These are phyloP conservation scores for Mycena venus DNA, from an alignment of 768 basidiomycete species.

Conservation along the genomic window DNA sequence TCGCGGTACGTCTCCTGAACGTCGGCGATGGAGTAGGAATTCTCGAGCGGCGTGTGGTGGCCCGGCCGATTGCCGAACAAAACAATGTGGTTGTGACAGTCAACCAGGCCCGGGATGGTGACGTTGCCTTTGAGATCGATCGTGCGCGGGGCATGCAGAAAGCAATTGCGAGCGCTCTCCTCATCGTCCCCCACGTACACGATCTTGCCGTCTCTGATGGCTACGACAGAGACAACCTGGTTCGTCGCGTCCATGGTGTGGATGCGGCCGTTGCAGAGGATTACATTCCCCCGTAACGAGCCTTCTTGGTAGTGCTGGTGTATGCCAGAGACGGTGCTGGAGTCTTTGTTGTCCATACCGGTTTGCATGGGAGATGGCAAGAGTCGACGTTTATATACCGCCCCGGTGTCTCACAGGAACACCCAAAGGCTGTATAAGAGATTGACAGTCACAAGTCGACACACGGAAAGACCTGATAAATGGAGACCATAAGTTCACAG, in stretches of 20 bases:
- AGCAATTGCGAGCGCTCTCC: not conserved
- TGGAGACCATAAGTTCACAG: not conserved
- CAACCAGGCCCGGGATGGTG: not conserved
- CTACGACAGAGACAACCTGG: not conserved
- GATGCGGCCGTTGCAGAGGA: not conserved
- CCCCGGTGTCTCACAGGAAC: no score
- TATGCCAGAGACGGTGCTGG: not conserved
- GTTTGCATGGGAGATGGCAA: not conserved
- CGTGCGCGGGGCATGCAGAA: not conserved
- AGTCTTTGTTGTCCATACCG: not conserved
- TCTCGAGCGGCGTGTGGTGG: constrained; percentile 7
- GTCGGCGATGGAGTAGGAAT: not conserved
- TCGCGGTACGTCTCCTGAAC: constrained; percentile 3
- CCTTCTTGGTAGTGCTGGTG: not conserved
- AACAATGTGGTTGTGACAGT: not conserved
- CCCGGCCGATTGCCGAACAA: not conserved
- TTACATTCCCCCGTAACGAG: not conserved
- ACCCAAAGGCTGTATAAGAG: not conserved
- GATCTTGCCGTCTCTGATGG: not conserved
- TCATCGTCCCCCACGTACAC: not conserved
- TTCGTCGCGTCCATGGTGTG: not conserved
- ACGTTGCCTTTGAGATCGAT: not conserved
- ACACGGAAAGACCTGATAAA: not conserved
- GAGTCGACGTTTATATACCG: not conserved
- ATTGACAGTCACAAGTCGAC: no score